Base-by-base conservation (phyloP, 495 filamentous ascomycete species). In the Penicillium pulvis region DNA sequence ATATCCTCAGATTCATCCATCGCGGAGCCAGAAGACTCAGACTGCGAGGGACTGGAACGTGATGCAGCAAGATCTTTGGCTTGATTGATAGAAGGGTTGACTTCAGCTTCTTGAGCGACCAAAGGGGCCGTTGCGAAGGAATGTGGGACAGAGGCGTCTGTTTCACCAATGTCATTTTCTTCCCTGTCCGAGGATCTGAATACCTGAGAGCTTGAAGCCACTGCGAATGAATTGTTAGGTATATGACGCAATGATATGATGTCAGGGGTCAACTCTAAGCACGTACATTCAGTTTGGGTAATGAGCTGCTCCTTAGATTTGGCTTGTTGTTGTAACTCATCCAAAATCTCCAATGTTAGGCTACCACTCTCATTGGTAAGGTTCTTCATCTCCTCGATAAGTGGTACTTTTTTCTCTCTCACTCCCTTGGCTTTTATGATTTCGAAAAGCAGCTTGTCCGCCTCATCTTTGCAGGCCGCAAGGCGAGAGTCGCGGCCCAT, bases 351-450 rank as follows among this genome's bases (percentile, higher is more conserved):
- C 43, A 76, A 63, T 2, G 75, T 64, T 49, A 78, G 57, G 0
- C 73, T 78, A 57, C 78, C 70, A 17, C 81, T 67, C 57, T 85
- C 75, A 26, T 75, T 58, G 8, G 77, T 76, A 1, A 86, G 74
- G 39, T 70, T 63, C 43, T 85, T 79, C 52, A 87, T 73, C 56
- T 90, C 85, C 8, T 81, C 78, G 4, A 75, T 68, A 36, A 88
- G 73, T 44, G 73, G 77, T 50, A 72, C 64, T 55, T 66, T 67
- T 11, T 66, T 74, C 61, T 73, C 79, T 39, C 82, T 78, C 9
- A 89, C 80, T 58, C 87, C 83, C 19, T 84, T 83, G 10, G 79
- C 71, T 55, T 83, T 76, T 35, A 89, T 28, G 28, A 28, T 28
- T 5, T 28, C 28, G 28, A 28, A 28, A 5, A 28, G 6, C 28